These are phyloP conservation scores for Eleusine coracana DNA, from an alignment of 176 grass and related monocot genomes.

Conservation along the genomic window DNA sequence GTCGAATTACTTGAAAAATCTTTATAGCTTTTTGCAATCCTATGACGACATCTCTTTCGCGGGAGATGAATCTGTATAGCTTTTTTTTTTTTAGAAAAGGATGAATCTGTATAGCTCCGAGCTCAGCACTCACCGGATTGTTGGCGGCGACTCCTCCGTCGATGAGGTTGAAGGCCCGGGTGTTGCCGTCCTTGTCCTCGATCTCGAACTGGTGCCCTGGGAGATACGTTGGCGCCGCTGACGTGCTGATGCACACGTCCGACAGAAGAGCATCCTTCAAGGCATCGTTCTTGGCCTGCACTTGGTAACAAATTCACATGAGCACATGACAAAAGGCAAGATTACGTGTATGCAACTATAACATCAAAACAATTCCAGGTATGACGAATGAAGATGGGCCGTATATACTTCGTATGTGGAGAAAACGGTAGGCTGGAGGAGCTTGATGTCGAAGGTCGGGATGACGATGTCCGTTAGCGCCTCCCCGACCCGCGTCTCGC, in stretches of 20 bases:
- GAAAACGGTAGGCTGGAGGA: conserved; percentile 55
- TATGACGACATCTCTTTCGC: too few relatives aligned
- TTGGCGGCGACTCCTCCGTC: conserved; percentile 74
- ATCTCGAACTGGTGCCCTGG: conserved; percentile 58
- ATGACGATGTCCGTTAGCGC: conserved; percentile 43
- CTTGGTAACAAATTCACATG: background rate
- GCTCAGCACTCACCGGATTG: conserved; percentile 45
- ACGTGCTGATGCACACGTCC: conserved; percentile 69
- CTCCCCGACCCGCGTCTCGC: conserved; percentile 16
- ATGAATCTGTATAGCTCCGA: background rate
- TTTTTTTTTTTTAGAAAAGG: too few relatives aligned
- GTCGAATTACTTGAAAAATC: too few relatives aligned
- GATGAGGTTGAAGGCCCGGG: conserved; percentile 60
- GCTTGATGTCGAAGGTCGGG: conserved; percentile 65
- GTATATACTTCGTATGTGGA: conserved; percentile 39
- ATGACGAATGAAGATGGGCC: too few relatives aligned
- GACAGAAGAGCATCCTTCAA: conserved; percentile 57
- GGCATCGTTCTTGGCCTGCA: conserved; percentile 29
- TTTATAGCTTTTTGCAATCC: too few relatives aligned
- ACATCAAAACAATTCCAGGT: too few relatives aligned
- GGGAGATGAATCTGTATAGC: too few relatives aligned
- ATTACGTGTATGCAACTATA: background rate
- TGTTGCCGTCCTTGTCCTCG: conserved; percentile 34
- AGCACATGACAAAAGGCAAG: background rate
- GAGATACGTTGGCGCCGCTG: conserved; percentile 51